Evolutionary conservation across 768 basidiomycete genomes (phyloP), one percentile per base, ranked within the genome.

Genomic region (Mycena sanguinolenta): DNA sequence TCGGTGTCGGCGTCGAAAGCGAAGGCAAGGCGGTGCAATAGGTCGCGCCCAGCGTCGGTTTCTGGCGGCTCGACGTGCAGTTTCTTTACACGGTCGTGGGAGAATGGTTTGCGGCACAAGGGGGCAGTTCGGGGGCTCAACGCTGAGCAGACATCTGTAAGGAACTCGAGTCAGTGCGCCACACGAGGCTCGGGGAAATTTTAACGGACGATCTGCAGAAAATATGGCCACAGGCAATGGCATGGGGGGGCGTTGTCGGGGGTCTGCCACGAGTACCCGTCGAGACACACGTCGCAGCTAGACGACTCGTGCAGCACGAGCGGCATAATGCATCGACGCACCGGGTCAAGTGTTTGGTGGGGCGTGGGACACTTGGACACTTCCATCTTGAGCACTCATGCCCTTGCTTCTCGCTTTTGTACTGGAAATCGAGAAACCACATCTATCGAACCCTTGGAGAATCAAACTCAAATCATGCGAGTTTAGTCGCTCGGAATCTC

Each of bases 241-340:
- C 90, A 78, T 92, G 88, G 7, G 92, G 92, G n/a, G 55, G 87
- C 82, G 75, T 85, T 85, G 49, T 82, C 79, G 44, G 84, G 78
- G 28, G 82, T 83, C 46, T 86, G 82, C 81, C 87, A 89, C 50
- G 85, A 79, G 77, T 92, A 92, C 30, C 83, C 80, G 64, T 92
- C 90, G 69, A 92, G 82, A 79, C 93, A 94, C 73, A 94, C 89
- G 79, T 94, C 93, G 82, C 93, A 94, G 69, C 84, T 86, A 75
- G 91, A 93, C 39, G 89, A 85, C 6, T 91, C 85, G 79, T 93
- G 91, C 28, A 92, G 83, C 72, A 91, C 84, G 76, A 94, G 81
- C 10, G 74, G 84, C 83, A 85, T 84, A 38, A 63, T 23, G 34
- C 55, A 60, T 64, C n/a, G 28, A 23, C 28, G 28, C 19, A 42